Evolutionary conservation across 345 rosid genomes (phyloP).

Genomic region (Noccaea caerulescens): DNA sequence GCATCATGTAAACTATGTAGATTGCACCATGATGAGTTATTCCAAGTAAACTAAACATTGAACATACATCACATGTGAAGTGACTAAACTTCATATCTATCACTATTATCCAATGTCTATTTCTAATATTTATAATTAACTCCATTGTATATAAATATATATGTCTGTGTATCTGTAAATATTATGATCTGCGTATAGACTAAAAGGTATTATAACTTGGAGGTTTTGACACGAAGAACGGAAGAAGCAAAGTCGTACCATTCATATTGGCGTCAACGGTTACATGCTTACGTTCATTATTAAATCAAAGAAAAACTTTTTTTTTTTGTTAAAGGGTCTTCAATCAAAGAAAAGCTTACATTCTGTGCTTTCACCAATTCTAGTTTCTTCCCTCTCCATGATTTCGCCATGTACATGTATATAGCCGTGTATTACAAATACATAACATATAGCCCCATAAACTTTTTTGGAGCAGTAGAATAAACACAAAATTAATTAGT

Average conservation of each 20-base stretch:
- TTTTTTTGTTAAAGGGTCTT: too few relatives aligned
- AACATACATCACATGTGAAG: constrained; percentile 13
- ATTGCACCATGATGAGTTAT: neutral
- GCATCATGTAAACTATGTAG: constrained; percentile 5
- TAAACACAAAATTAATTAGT: neutral
- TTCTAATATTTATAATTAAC: constrained; percentile 6
- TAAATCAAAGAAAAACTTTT: constrained; percentile 16
- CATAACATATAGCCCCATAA: neutral
- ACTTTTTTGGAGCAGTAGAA: neutral
- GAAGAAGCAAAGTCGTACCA: constrained; percentile 33
- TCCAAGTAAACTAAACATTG: constrained; percentile 16
- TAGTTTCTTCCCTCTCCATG: constrained; percentile 27
- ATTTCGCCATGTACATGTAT: constrained; percentile 11
- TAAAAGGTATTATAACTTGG: neutral
- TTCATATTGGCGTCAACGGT: constrained; percentile 22
- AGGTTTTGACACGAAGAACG: constrained; percentile 29
- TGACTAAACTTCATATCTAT: neutral
- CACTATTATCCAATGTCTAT: neutral
- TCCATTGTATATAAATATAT: neutral
- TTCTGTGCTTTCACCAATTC: constrained; percentile 25
- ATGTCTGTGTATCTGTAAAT: neutral
- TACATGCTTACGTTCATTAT: constrained; percentile 18
- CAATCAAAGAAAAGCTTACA: constrained; percentile 22
- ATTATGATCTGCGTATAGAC: neutral
- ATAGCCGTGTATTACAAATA: neutral